Base-by-base conservation (phyloP, 208 protist species). In the Crithidia brevicula region DNA sequence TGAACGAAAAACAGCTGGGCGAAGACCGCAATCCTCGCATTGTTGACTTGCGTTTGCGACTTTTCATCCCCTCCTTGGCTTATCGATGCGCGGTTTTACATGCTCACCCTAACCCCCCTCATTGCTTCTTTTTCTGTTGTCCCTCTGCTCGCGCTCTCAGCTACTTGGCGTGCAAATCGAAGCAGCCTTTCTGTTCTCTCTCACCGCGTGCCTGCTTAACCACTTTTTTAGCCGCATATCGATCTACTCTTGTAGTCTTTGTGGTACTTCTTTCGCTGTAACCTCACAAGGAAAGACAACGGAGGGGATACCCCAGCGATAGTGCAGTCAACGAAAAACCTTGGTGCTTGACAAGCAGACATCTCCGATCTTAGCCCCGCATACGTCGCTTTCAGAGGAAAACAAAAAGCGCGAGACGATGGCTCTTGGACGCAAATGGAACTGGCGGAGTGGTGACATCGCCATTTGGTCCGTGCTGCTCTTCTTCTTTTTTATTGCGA, bases 381-480 rank as follows among this genome's bases (percentile, higher is more conserved):
- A n/a, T n/a, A n/a, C n/a, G n/a, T n/a, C n/a, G n/a, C n/a, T n/a
- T n/a, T n/a, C n/a, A n/a, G n/a, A n/a, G n/a, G 23, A 52, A 49
- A 0, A 20, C 23, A 43, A 23, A 40, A 16, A 40, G 11, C 25
- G 16, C 20, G 4, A 23, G 22, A 28, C 16, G n/a, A 71, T 63
- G 65, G 25, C 34, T 4, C 20, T 63, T 47, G 25, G 45, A 31
- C 72, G 72, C 6, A 40, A 9, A 8, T 72, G 63, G 63, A 62
- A 46, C 28, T 78, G 59, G 63, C 59, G 68, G 46, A 58, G 73
- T 30, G 72, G 70, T 27, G 69, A 74, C 53, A 60, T 83, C 22
- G 72, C 72, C 20, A 72, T 79, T 30, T 83, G 72, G 69, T 38
- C 49, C 4, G 30, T 83, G 50, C 50, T 83, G 42, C 42, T 58